Evolutionary conservation across 192 early-diverging fungal species (phyloP).

Genomic region (Coemansia sp.): DNA sequence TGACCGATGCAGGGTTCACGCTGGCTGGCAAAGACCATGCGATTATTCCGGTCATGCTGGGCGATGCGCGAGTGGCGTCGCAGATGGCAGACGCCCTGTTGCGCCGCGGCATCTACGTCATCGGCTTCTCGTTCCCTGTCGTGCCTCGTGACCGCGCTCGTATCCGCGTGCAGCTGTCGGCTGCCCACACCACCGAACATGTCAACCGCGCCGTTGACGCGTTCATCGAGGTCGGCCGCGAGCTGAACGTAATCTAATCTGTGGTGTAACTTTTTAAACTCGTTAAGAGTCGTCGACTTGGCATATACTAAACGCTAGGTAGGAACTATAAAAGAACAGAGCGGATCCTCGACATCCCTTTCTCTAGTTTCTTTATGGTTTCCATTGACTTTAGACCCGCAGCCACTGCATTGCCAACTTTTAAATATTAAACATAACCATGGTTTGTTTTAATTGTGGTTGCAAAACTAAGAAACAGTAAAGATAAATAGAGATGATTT

Average conservation of each 20-base stretch:
- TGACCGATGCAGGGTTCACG: slow-evolving; percentile 62
- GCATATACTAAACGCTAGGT: no score
- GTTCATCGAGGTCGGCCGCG: slow-evolving; percentile 55
- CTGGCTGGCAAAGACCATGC: slow-evolving; percentile 63
- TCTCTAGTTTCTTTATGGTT: no score
- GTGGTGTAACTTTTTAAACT: no score
- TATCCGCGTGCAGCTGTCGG: slow-evolving; percentile 61
- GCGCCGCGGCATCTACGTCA: slow-evolving; percentile 55
- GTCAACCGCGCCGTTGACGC: slow-evolving; percentile 56
- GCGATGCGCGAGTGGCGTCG: slow-evolving; percentile 55
- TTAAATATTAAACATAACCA: no score
- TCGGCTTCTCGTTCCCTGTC: slow-evolving; percentile 62
- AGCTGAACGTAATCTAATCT: slow-evolving; percentile 36
- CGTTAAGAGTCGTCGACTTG: no score
- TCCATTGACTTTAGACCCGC: no score
- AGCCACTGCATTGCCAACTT: no score
- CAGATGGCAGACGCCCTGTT: slow-evolving; percentile 58
- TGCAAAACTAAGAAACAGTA: not conserved
- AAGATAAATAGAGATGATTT: slow-evolving; percentile 6
- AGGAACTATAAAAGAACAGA: no score
- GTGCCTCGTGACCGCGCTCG: slow-evolving; percentile 59
- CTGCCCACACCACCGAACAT: slow-evolving; percentile 53
- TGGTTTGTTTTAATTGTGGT: not conserved
- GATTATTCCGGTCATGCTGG: slow-evolving; percentile 61
- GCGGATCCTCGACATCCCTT: no score